phyloP scores from a whole-genome alignment of 1,284 basidiomycete species.

The Cutaneotrichosporon sp. region DNA sequence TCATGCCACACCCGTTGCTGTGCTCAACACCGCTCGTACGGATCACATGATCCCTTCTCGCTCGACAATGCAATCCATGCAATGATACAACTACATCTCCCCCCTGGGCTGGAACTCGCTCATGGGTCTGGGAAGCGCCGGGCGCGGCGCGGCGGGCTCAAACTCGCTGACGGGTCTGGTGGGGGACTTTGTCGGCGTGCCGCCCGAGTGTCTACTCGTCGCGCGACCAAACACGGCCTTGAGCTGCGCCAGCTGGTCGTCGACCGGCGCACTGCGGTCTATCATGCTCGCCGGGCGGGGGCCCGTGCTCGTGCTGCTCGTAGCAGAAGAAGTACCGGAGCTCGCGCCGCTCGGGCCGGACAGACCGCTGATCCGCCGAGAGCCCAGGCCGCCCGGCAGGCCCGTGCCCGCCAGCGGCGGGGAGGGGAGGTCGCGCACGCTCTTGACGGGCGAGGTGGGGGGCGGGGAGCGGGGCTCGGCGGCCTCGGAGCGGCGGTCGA shows the following conservation, averaged over 20 bases:
- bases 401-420: constrained; percentile 11
- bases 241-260: constrained; percentile 45
- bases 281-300: constrained; percentile 15
- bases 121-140: constrained; percentile 8
- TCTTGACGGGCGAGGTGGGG: constrained; percentile 16
- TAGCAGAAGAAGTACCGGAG: neutral
- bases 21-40: too few relatives aligned
- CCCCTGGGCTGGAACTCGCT: constrained; percentile 12
- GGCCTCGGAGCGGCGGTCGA: constrained; percentile 41
- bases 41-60: too few relatives aligned
- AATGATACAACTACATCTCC: constrained; percentile 7
- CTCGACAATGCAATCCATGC: constrained; percentile 1
- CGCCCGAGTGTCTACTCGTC: constrained; percentile 2
- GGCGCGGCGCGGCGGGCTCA: neutral
- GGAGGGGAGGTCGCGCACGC: constrained; percentile 21
- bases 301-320: constrained; percentile 1
- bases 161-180: constrained; percentile 12
- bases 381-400: neutral
- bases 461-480: constrained; percentile 31
- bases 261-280: constrained; percentile 27
- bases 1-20: too few relatives aligned
- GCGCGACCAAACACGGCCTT: constrained; percentile 41
- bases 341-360: neutral
- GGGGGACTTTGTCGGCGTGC: neutral
- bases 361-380: constrained; percentile 11